Evolutionary conservation across 306 rosid genomes (phyloP).

Genomic region (Lathyrus tuberosus): DNA sequence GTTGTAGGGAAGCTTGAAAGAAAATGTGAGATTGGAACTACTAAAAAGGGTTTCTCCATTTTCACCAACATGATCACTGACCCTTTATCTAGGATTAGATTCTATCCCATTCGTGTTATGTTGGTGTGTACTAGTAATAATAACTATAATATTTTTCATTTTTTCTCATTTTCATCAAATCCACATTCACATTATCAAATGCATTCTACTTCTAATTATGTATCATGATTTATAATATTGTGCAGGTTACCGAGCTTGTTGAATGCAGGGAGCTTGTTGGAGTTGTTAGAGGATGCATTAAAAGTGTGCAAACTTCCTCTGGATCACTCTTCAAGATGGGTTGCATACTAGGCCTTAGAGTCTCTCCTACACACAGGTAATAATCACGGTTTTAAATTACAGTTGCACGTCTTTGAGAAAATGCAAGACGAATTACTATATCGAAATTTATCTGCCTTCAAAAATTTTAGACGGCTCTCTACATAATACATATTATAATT

Average conservation of each 20-base stretch:
- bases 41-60: constrained; percentile 68
- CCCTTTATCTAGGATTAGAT: constrained; percentile 79
- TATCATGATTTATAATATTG: constrained; percentile 28
- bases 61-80: constrained; percentile 63
- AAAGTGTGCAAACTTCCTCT: constrained; percentile 53
- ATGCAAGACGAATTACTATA: no score
- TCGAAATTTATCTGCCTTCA: no score
- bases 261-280: constrained; percentile 70
- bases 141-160: constrained; percentile 15
- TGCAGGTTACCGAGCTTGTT: constrained; percentile 68
- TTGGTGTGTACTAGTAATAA: constrained; percentile 54
- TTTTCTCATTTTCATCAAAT: constrained; percentile 24
- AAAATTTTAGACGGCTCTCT: no score
- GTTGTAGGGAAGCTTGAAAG: constrained; percentile 83
- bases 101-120: constrained; percentile 72
- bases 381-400: no score
- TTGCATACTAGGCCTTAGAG: constrained; percentile 74
- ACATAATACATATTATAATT: no score
- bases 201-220: not conserved
- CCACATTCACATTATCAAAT: not conserved
- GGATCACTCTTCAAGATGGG: constrained; percentile 63
- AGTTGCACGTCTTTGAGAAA: not conserved
- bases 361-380: constrained; percentile 70
- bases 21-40: constrained; percentile 71
- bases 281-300: constrained; percentile 75